phyloP scores from a whole-genome alignment of 2,329 filamentous ascomycete genomes.

The Venturiaceae sp. region DNA sequence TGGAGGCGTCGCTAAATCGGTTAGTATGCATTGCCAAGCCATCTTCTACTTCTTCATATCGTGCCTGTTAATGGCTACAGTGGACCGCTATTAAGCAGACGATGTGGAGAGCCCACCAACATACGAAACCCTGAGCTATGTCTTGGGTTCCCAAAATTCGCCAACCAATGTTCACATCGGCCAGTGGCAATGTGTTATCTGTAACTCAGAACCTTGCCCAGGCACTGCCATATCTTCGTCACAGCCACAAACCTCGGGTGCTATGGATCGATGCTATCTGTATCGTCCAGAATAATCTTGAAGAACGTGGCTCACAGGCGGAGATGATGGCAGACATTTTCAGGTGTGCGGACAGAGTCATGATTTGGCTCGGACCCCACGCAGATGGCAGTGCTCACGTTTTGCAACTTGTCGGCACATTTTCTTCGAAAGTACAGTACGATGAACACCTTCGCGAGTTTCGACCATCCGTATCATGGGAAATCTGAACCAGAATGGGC shows the following conservation, averaged over 20 bases:
- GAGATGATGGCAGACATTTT: background rate
- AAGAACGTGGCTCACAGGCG: background rate
- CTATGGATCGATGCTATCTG: conserved; percentile 2
- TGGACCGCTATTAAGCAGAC: no score
- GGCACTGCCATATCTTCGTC: background rate
- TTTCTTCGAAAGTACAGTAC: background rate
- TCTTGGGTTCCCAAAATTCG: background rate
- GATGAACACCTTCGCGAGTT: background rate
- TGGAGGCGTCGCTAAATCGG: no score
- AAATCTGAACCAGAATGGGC: background rate
- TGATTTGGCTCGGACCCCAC: background rate
- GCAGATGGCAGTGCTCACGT: background rate
- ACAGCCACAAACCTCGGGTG: background rate
- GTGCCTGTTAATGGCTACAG: no score
- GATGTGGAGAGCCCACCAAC: no score
- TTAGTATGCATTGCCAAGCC: no score
- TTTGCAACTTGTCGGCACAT: background rate
- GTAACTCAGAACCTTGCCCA: background rate
- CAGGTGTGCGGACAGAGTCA: background rate
- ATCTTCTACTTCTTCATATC: no score
- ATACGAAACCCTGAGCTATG: conserved; percentile 3
- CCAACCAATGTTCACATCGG: background rate
- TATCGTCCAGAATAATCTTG: background rate
- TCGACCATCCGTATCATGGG: background rate
- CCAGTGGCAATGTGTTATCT: background rate